Evolutionary conservation across 2,329 filamentous ascomycete genomes (phyloP).

Genomic region (Claviceps monticola): DNA sequence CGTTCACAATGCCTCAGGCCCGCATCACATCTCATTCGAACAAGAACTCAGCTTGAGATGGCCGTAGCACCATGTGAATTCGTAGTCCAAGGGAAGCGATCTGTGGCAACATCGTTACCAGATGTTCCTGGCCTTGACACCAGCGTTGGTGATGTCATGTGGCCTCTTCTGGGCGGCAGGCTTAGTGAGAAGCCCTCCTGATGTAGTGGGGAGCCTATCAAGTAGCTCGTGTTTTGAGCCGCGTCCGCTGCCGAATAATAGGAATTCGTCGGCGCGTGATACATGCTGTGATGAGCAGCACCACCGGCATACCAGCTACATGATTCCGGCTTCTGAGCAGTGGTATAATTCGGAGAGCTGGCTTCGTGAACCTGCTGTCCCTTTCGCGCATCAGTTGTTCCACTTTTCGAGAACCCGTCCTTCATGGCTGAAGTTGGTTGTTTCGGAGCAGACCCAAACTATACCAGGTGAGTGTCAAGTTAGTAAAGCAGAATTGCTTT

Average conservation of each 20-base stretch:
- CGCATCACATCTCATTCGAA: not conserved
- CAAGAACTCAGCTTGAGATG: constrained; percentile 23
- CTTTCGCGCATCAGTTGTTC: constrained; percentile 21
- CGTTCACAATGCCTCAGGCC: not conserved
- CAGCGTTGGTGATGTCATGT: constrained; percentile 32
- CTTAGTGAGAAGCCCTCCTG: constrained; percentile 1
- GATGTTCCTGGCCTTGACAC: constrained; percentile 33
- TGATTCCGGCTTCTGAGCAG: not conserved
- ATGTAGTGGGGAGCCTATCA: constrained; percentile 5
- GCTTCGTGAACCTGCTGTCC: not conserved
- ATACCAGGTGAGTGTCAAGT: constrained; percentile 15
- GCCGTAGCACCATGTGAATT: constrained; percentile 37
- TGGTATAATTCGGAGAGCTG: not conserved
- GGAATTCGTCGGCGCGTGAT: constrained; percentile 7
- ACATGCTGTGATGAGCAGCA: constrained; percentile 30
- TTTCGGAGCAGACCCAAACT: constrained; percentile 45
- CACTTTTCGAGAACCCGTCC: constrained; percentile 31
- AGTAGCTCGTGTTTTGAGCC: constrained; percentile 6
- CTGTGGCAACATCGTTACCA: constrained; percentile 23
- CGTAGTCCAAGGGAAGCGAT: constrained; percentile 33
- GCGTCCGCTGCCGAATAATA: constrained; percentile 10
- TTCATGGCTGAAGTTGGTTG: constrained; percentile 36
- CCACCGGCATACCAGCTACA: constrained; percentile 18
- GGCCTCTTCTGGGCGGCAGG: constrained; percentile 1
- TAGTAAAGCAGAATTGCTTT: constrained; percentile 19